Percentiles rank a stretch among this genome's conserved stretches.
Conservation (phyloP, 805 yeast genomes). For the Kodamaea leandrae region DNA sequence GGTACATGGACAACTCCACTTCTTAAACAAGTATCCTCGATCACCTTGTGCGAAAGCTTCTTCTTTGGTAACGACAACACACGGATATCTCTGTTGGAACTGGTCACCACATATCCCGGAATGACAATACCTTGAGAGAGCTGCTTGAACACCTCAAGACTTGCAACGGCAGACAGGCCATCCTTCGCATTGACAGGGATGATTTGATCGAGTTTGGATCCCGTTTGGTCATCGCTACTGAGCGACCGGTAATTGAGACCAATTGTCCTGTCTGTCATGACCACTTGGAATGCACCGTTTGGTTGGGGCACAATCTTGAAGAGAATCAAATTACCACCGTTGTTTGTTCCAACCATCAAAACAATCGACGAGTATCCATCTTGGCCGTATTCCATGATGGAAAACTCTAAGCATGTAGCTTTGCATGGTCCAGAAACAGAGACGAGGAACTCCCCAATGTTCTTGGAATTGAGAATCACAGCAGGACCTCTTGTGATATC, state of each 20-base stretch:
- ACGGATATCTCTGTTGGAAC: slow-evolving; percentile 60
- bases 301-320: slow-evolving; percentile 64
- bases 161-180: slow-evolving; percentile 68
- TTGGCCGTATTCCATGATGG: slow-evolving; percentile 64
- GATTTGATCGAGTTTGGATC: slow-evolving; percentile 51
- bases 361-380: slow-evolving; percentile 73
- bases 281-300: slow-evolving; percentile 58
- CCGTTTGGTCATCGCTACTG: slow-evolving; percentile 36
- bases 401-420: slow-evolving; percentile 67
- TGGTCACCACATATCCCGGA: slow-evolving; percentile 59
- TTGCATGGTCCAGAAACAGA: slow-evolving; percentile 30
- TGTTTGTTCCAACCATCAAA: slow-evolving; percentile 71
- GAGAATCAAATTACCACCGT: slow-evolving; percentile 63
- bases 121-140: slow-evolving; percentile 59
- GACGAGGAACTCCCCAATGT: slow-evolving; percentile 27
- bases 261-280: slow-evolving; percentile 43
- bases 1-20: slow-evolving; percentile 51
- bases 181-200: slow-evolving; percentile 55
- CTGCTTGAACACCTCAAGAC: slow-evolving; percentile 51
- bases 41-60: slow-evolving; percentile 62
- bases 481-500: slow-evolving; percentile 78
- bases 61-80: slow-evolving; percentile 58
- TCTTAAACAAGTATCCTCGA: slow-evolving; percentile 46
- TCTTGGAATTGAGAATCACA: slow-evolving; percentile 46
- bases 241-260: slow-evolving; percentile 33